Percentiles rank a stretch among this genome's conserved stretches.
Evolutionary conservation across 2,329 filamentous ascomycete species (phyloP).

Genomic region (Apiospora kogelbergensis): DNA sequence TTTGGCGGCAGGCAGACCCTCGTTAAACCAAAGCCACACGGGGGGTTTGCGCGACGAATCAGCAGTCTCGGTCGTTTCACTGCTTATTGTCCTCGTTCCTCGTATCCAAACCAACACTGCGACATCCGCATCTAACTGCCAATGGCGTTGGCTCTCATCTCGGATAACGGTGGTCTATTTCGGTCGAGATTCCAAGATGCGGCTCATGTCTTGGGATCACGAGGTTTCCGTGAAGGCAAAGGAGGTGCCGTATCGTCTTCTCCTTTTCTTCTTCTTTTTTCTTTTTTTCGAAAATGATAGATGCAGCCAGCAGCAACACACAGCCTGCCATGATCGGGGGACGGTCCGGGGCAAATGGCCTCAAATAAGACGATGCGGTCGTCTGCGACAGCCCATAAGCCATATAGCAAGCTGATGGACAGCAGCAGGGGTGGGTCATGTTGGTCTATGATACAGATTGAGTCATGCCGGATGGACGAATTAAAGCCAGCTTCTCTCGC

Average conservation of each 20-base stretch:
- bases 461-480: conserved; percentile 2
- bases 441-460: neutral
- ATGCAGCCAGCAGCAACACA: neutral
- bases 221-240: too few species aligned
- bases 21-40: neutral
- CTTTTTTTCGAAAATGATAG: neutral
- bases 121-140: neutral
- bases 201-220: too few species aligned
- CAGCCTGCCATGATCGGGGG: neutral
- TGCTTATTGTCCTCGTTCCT: neutral
- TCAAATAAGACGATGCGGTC: neutral
- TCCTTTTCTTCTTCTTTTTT: neutral
- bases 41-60: neutral
- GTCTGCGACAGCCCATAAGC: neutral
- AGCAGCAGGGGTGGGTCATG: neutral
- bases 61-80: neutral
- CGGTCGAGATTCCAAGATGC: neutral
- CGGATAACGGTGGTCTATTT: neutral
- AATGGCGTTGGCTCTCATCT: neutral
- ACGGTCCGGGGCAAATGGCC: conserved; percentile 1
- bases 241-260: too few species aligned
- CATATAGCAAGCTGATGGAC: neutral
- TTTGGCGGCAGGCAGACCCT: neutral
- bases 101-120: neutral
- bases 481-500: neutral